Conservation (phyloP, 768 basidiomycete species). For the Tubosaeta brunneosetosa region DNA sequence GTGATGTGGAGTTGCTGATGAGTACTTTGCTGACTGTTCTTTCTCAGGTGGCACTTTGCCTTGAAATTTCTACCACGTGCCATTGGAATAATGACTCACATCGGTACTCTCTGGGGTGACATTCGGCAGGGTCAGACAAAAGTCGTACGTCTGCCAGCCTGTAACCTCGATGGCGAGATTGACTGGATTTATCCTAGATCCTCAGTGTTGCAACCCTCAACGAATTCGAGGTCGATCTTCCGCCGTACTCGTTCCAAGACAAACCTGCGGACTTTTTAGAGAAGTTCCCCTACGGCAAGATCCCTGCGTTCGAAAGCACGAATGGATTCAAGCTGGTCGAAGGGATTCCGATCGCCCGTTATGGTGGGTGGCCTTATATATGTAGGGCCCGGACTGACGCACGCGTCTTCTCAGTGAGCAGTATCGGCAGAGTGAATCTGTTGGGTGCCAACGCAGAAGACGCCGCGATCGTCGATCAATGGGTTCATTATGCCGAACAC, state of each 20-base stretch:
- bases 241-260: constrained; percentile 2
- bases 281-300: constrained; percentile 18
- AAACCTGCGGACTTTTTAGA: constrained; percentile 10
- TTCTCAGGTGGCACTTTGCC: background rate
- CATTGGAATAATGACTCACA: constrained; percentile 7
- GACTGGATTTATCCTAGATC: background rate
- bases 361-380: background rate
- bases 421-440: background rate
- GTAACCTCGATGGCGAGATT: background rate
- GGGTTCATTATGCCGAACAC: constrained; percentile 10
- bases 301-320: constrained; percentile 15
- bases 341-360: constrained; percentile 8
- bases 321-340: constrained; percentile 8
- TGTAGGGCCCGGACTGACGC: background rate
- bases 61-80: background rate
- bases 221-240: constrained; percentile 6
- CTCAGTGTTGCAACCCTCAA: constrained; percentile 11
- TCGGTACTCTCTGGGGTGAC: constrained; percentile 17
- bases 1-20: background rate
- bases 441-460: constrained; percentile 2
- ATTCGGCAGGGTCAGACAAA: constrained; percentile 14
- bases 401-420: background rate
- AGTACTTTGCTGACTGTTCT: background rate
- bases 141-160: constrained; percentile 4
- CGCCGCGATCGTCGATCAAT: constrained; percentile 8